phyloP scores from a whole-genome alignment of 768 basidiomycete genomes.

The Lepiota venenata region DNA sequence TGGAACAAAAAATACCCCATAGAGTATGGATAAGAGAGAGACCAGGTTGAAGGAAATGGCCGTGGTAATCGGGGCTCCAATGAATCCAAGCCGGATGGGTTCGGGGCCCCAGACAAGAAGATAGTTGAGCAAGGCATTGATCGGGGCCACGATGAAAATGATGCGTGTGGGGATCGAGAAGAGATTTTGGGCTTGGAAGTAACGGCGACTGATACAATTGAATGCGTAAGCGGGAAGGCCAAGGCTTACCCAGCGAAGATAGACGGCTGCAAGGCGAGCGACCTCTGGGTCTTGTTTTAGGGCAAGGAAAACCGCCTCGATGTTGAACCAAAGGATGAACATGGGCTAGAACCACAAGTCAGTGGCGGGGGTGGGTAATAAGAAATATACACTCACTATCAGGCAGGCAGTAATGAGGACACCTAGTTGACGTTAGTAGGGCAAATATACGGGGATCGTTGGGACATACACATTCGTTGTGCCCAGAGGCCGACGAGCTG shows the following conservation, averaged over 20 bases:
- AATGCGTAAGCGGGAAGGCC: slow-evolving; percentile 72
- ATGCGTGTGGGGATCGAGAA: slow-evolving; percentile 86
- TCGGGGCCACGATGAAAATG: slow-evolving; percentile 76
- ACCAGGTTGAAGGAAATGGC: slow-evolving; percentile 87
- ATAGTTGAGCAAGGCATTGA: slow-evolving; percentile 83
- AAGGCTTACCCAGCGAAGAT: slow-evolving; percentile 71
- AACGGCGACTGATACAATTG: slow-evolving; percentile 42
- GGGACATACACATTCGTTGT: slow-evolving; percentile 74
- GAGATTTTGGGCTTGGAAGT: slow-evolving; percentile 76
- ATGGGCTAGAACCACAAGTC: slow-evolving; percentile 45
- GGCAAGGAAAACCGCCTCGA: slow-evolving; percentile 72
- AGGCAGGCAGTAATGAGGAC: slow-evolving; percentile 58
- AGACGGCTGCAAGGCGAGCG: slow-evolving; percentile 69
- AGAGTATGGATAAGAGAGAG: slow-evolving; percentile 53
- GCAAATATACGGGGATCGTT: no score
- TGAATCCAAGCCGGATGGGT: slow-evolving; percentile 78
- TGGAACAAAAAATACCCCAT: slow-evolving; percentile 61
- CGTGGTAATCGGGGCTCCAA: slow-evolving; percentile 90
- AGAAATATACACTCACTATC: slow-evolving; percentile 45
- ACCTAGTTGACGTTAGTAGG: slow-evolving; percentile 30
- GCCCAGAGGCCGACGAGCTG: slow-evolving; percentile 87
- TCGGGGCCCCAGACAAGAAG: slow-evolving; percentile 89
- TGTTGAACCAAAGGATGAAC: slow-evolving; percentile 74
- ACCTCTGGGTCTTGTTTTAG: slow-evolving; percentile 84
- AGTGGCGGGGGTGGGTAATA: slow-evolving; percentile 18